A percentile compares a stretch with the other conserved stretches of the same genome.
phyloP scores from a whole-genome alignment of 768 basidiomycete species.

The Mycena haematopus region DNA sequence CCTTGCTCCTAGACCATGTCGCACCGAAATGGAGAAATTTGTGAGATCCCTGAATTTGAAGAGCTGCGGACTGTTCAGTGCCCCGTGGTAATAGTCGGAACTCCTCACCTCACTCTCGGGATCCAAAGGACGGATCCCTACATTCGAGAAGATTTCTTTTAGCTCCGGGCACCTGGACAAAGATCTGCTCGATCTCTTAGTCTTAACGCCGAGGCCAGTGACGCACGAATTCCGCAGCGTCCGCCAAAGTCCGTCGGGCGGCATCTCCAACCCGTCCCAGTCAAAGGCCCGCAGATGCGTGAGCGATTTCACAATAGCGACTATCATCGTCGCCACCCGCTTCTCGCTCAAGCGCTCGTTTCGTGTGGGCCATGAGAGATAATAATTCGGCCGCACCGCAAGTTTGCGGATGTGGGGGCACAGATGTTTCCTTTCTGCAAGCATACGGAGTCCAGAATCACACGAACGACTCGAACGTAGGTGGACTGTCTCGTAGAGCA shows the following conservation, averaged over 20 bases:
- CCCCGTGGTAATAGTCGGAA: background rate
- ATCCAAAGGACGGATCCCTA: slow-evolving; percentile 44
- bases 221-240: slow-evolving; percentile 47
- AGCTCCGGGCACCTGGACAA: slow-evolving; percentile 48
- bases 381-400: slow-evolving; percentile 57
- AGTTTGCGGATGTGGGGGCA: slow-evolving; percentile 49
- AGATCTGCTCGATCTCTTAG: slow-evolving; percentile 3
- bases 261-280: slow-evolving; percentile 59
- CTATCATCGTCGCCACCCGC: slow-evolving; percentile 48
- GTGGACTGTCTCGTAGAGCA: slow-evolving; percentile 51
- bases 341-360: slow-evolving; percentile 48
- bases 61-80: slow-evolving; percentile 33
- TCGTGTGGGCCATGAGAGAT: slow-evolving; percentile 55
- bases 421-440: slow-evolving; percentile 42
- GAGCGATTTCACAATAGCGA: slow-evolving; percentile 40
- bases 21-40: slow-evolving; percentile 53
- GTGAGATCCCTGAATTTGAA: slow-evolving; percentile 52
- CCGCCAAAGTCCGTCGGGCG: slow-evolving; percentile 49
- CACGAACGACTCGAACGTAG: slow-evolving; percentile 52
- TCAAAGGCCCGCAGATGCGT: slow-evolving; percentile 51
- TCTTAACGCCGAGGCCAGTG: slow-evolving; percentile 1
- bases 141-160: slow-evolving; percentile 51
- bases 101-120: slow-evolving; percentile 39
- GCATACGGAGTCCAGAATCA: slow-evolving; percentile 43
- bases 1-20: slow-evolving; percentile 50